Evolutionary conservation across 2,329 filamentous ascomycete genomes (phyloP).

Genomic region (Xylariales sp.): DNA sequence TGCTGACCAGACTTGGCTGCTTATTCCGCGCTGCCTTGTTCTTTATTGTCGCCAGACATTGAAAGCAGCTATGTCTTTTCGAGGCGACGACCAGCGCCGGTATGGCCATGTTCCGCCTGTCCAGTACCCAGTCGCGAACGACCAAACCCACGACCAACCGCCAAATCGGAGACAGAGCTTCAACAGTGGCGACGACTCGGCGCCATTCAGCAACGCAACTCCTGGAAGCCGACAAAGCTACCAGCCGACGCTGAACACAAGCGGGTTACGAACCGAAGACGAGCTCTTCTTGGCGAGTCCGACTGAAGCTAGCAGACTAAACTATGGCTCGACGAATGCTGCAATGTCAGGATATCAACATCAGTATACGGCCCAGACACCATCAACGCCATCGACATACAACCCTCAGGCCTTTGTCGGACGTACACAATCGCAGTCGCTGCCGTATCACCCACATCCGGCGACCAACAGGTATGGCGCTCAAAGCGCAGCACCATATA

Average conservation of each 20-base stretch:
- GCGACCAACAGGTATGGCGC: slow-evolving; percentile 19
- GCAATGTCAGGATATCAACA: slow-evolving; percentile 49
- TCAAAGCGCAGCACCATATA: slow-evolving; percentile 20
- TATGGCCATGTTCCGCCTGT: slow-evolving; percentile 64
- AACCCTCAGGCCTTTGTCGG: slow-evolving; percentile 63
- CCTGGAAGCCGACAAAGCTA: slow-evolving; percentile 24
- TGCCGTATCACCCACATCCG: slow-evolving; percentile 45
- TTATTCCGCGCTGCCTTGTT: too few relatives aligned
- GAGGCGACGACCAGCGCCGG: slow-evolving; percentile 56
- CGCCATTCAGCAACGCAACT: slow-evolving; percentile 45
- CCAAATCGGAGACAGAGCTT: slow-evolving; percentile 65
- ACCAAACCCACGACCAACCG: slow-evolving; percentile 32
- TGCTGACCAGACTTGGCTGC: too few relatives aligned
- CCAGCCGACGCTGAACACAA: slow-evolving; percentile 26
- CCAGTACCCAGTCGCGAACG: slow-evolving; percentile 52
- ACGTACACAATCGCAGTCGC: slow-evolving; percentile 47
- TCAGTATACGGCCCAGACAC: slow-evolving; percentile 42
- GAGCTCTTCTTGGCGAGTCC: slow-evolving; percentile 61
- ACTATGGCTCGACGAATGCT: slow-evolving; percentile 40
- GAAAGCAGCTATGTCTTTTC: slow-evolving; percentile 55
- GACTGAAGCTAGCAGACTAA: slow-evolving; percentile 29
- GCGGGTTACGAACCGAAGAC: slow-evolving; percentile 38
- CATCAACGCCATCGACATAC: slow-evolving; percentile 52
- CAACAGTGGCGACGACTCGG: slow-evolving; percentile 68
- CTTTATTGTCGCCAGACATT: too few relatives aligned